Percentiles rank a stretch among this genome's conserved stretches.
Evolutionary conservation across 2,329 filamentous ascomycete genomes (phyloP).

Genomic region (Septoria petroselini): DNA sequence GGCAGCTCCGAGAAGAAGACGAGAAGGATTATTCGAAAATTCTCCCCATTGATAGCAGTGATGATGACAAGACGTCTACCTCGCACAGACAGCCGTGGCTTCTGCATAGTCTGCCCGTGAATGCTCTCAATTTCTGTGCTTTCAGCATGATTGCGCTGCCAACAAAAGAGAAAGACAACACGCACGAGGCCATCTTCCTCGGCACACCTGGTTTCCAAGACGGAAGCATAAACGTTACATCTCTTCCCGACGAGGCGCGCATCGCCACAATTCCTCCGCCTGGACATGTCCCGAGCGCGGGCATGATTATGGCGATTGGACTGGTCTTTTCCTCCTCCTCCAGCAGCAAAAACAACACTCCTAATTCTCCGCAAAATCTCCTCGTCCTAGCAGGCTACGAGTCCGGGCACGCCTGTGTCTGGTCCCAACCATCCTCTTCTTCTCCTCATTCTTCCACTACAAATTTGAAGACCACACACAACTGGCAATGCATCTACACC

Average conservation of each 20-base stretch:
- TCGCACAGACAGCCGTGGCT: slow-evolving; percentile 71
- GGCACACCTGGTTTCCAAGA: slow-evolving; percentile 65
- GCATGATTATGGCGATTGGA: slow-evolving; percentile 83
- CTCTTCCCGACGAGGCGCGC: slow-evolving; percentile 71
- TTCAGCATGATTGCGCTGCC: slow-evolving; percentile 60
- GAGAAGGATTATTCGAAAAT: slow-evolving; percentile 63
- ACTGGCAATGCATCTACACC: slow-evolving; percentile 61
- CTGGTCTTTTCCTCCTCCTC: slow-evolving; percentile 44
- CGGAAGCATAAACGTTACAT: slow-evolving; percentile 72
- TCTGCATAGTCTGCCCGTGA: slow-evolving; percentile 78
- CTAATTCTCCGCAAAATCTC: slow-evolving; percentile 47
- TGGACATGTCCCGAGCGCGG: slow-evolving; percentile 50
- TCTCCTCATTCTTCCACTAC: slow-evolving; percentile 33
- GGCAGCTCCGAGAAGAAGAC: slow-evolving; percentile 64
- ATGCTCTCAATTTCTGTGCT: slow-evolving; percentile 92
- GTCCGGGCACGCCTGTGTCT: slow-evolving; percentile 67
- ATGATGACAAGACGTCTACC: slow-evolving; percentile 40
- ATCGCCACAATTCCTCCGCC: slow-evolving; percentile 57
- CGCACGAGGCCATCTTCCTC: slow-evolving; percentile 54
- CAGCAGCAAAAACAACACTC: slow-evolving; percentile 29
- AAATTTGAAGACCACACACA: slow-evolving; percentile 42
- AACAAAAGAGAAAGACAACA: slow-evolving; percentile 5
- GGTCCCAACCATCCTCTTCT: slow-evolving; percentile 39
- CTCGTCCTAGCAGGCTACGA: slow-evolving; percentile 78
- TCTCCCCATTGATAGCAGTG: slow-evolving; percentile 64